Evolutionary conservation across 179 eudicot genomes (phyloP).

Genomic region (Nepenthes alata): DNA sequence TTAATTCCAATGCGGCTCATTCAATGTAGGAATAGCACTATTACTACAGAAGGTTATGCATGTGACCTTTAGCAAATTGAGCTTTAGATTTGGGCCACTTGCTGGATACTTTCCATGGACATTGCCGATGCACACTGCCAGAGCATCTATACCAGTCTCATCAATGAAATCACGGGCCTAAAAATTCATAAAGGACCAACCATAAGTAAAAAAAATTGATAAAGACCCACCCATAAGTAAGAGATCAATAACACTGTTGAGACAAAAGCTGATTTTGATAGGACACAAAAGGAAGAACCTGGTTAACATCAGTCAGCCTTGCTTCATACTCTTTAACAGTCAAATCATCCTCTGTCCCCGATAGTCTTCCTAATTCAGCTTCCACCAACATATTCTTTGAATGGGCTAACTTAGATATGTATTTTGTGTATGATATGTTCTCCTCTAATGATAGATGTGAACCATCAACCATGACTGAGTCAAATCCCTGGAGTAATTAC

Average conservation of each 20-base stretch:
- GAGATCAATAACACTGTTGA: neutral
- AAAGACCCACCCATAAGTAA: neutral
- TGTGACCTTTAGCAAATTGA: slow-evolving; percentile 87
- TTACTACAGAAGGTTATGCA: neutral
- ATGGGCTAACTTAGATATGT: slow-evolving; percentile 59
- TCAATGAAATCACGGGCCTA: slow-evolving; percentile 86
- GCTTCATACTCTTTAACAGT: slow-evolving; percentile 91
- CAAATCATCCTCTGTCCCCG: slow-evolving; percentile 92
- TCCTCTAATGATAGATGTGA: slow-evolving; percentile 83
- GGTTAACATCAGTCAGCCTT: slow-evolving; percentile 62
- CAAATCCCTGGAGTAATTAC: slow-evolving; percentile 50
- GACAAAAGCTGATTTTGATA: neutral
- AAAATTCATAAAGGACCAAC: slow-evolving; percentile 9
- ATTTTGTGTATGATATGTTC: slow-evolving; percentile 60
- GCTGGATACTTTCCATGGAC: slow-evolving; percentile 96
- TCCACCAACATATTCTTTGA: slow-evolving; percentile 61
- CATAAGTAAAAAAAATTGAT: neutral
- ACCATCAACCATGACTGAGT: slow-evolving; percentile 96
- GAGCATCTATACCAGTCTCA: slow-evolving; percentile 77
- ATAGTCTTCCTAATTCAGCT: slow-evolving; percentile 96
- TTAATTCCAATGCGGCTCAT: no score
- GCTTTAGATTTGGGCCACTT: slow-evolving; percentile 78
- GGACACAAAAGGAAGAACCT: slow-evolving; percentile 28
- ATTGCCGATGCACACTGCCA: slow-evolving; percentile 97
- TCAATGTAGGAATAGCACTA: neutral